phyloP scores from a whole-genome alignment of 1,284 basidiomycete genomes.

The Fistulina hepatica region DNA sequence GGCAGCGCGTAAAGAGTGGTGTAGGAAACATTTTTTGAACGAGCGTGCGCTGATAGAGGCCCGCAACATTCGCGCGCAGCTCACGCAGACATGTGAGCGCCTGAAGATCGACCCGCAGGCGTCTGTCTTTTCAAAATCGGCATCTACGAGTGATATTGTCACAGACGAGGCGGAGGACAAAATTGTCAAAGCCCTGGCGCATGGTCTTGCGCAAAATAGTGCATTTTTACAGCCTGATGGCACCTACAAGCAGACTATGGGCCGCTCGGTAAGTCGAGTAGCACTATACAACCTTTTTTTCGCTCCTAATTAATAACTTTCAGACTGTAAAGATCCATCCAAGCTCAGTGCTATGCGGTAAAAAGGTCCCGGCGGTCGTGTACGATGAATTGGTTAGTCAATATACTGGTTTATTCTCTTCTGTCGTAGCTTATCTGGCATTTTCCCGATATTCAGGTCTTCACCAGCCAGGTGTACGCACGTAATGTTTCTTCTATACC shows the following conservation, averaged over 20 bases:
- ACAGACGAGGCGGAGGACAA: slow-evolving; percentile 39
- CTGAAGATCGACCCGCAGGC: slow-evolving; percentile 50
- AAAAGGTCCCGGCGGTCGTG: slow-evolving; percentile 74
- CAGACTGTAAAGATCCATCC: slow-evolving; percentile 86
- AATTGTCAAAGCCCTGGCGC: slow-evolving; percentile 56
- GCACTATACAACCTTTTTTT: slow-evolving; percentile 2
- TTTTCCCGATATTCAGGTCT: slow-evolving; percentile 39
- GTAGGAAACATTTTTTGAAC: slow-evolving; percentile 74
- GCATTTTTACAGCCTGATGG: slow-evolving; percentile 79
- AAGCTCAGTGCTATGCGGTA: slow-evolving; percentile 66
- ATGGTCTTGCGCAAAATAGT: slow-evolving; percentile 72
- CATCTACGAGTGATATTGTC: no score
- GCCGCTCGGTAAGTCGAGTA: slow-evolving; percentile 49
- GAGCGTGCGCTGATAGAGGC: slow-evolving; percentile 82
- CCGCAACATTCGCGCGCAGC: slow-evolving; percentile 70
- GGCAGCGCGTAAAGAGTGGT: slow-evolving; percentile 61
- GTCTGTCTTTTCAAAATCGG: no score
- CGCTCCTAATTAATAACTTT: slow-evolving; percentile 5
- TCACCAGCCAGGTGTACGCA: slow-evolving; percentile 80
- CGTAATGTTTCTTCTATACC: slow-evolving; percentile 77
- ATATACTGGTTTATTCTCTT: background rate
- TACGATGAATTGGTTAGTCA: slow-evolving; percentile 80
- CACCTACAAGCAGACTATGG: slow-evolving; percentile 75
- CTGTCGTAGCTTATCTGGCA: background rate
- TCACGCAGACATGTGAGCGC: slow-evolving; percentile 55